Conservation (phyloP, 495 filamentous ascomycete species). For the Xylaria longipes region DNA sequence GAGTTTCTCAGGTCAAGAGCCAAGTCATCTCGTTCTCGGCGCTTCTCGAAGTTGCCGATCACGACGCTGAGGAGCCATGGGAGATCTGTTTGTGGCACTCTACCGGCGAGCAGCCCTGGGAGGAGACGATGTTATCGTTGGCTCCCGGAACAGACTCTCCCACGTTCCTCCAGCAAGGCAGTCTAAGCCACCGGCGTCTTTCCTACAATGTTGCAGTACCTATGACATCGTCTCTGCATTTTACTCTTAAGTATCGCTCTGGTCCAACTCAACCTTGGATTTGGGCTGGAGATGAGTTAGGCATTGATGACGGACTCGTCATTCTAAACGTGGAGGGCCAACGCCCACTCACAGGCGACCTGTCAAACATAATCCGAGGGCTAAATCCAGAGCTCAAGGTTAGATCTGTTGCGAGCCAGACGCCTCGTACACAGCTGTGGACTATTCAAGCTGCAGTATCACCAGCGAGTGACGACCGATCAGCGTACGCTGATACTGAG, state of each 20-base stretch:
- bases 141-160: conserved; percentile 47
- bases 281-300: conserved; percentile 73
- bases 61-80: conserved; percentile 64
- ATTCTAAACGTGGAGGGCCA: conserved; percentile 49
- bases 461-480: conserved; percentile 59
- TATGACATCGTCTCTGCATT: conserved; percentile 56
- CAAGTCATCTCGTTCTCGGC: conserved; percentile 13
- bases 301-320: conserved; percentile 67
- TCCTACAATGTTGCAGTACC: conserved; percentile 54
- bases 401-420: conserved; percentile 65
- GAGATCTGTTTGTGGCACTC: conserved; percentile 82
- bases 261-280: conserved; percentile 65
- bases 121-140: conserved; percentile 48
- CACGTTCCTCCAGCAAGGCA: conserved; percentile 44
- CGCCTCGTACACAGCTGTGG: conserved; percentile 76
- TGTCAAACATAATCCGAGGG: conserved; percentile 66
- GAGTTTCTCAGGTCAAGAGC: conserved; percentile 22
- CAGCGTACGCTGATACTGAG: conserved; percentile 59
- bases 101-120: conserved; percentile 56
- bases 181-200: conserved; percentile 39
- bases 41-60: conserved; percentile 68
- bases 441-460: conserved; percentile 62
- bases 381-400: conserved; percentile 65
- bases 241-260: conserved; percentile 78
- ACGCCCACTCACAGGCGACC: conserved; percentile 40